phyloP scores from a whole-genome alignment of 1,284 basidiomycete genomes.

The Cryptococcus sp. region DNA sequence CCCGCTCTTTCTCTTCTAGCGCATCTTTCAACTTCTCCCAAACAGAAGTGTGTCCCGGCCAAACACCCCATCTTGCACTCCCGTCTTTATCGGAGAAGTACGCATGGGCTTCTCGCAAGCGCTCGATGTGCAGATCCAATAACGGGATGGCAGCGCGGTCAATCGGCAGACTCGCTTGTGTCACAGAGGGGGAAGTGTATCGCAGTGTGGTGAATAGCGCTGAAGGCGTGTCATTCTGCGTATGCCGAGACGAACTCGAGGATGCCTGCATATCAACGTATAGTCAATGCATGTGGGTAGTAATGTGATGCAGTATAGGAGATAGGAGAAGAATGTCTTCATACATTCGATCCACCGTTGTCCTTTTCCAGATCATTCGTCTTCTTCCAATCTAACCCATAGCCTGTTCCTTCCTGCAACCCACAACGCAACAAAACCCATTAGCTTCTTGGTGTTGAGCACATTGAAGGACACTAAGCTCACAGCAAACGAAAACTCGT shows the following conservation, averaged over 20 bases:
- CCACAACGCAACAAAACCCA: not conserved
- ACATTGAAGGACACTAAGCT: no score
- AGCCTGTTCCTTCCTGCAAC: slow-evolving; percentile 38
- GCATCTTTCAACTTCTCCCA: slow-evolving; percentile 18
- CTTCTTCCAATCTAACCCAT: slow-evolving; percentile 41
- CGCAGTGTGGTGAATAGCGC: slow-evolving; percentile 45
- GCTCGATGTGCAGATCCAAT: slow-evolving; percentile 31
- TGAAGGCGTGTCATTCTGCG: slow-evolving; percentile 2
- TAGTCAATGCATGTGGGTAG: not conserved
- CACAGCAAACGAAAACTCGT: slow-evolving; percentile 60
- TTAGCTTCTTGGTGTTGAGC: not conserved
- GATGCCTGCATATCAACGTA: not conserved
- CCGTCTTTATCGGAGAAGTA: slow-evolving; percentile 29
- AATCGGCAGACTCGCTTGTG: slow-evolving; percentile 3
- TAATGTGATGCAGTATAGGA: slow-evolving; percentile 11
- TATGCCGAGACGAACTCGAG: not conserved
- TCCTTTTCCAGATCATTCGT: slow-evolving; percentile 4
- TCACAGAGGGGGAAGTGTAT: slow-evolving; percentile 26
- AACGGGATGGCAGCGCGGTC: slow-evolving; percentile 28
- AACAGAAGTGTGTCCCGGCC: slow-evolving; percentile 32
- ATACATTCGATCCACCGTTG: slow-evolving; percentile 14
- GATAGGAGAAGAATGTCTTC: slow-evolving; percentile 9
- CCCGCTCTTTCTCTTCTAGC: slow-evolving; percentile 18
- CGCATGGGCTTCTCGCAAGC: slow-evolving; percentile 34
- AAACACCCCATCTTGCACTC: slow-evolving; percentile 22